A percentile compares a stretch with the other conserved stretches of the same genome.
Conservation (phyloP, 805 yeast genomes). For the Lipomyces spencermartinsiae region DNA sequence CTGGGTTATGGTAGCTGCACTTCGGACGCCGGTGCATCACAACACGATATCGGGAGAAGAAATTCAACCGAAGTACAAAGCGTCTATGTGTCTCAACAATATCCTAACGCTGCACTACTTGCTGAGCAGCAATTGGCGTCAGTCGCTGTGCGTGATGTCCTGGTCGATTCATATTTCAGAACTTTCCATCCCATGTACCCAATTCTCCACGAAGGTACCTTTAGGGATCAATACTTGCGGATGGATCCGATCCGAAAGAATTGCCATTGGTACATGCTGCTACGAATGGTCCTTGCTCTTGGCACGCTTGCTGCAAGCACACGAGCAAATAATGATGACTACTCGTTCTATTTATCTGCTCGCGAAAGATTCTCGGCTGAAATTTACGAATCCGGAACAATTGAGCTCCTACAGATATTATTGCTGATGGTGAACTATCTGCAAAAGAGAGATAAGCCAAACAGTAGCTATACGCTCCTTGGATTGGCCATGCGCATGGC, state of each 20-base stretch:
- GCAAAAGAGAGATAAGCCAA: conserved; percentile 1
- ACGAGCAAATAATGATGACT: conserved; percentile 3
- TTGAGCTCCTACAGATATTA: not conserved
- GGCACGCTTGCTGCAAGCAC: conserved; percentile 4
- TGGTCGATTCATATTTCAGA: conserved; percentile 4
- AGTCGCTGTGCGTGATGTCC: conserved; percentile 37
- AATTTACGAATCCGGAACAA: conserved; percentile 1
- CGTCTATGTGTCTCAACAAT: too few relatives aligned
- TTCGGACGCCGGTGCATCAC: not conserved
- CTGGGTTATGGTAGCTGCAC: not conserved
- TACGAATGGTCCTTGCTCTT: conserved; percentile 10
- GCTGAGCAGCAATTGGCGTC: conserved; percentile 31
- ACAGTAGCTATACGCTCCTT: conserved; percentile 7
- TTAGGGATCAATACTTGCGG: not conserved
- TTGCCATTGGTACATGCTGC: not conserved
- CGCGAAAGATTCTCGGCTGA: conserved; percentile 50
- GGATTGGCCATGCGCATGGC: conserved; percentile 13
- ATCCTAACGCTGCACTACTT: conserved; percentile 4
- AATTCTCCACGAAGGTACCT: conserved; percentile 5
- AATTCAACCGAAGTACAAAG: too few relatives aligned
- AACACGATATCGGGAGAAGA: not conserved
- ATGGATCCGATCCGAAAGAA: conserved; percentile 41
- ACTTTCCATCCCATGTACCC: conserved; percentile 11
- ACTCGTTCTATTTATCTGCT: conserved; percentile 61
- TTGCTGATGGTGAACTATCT: not conserved